Conservation (phyloP, 441 rosid genomes). For the Theobroma grandiflorum region DNA sequence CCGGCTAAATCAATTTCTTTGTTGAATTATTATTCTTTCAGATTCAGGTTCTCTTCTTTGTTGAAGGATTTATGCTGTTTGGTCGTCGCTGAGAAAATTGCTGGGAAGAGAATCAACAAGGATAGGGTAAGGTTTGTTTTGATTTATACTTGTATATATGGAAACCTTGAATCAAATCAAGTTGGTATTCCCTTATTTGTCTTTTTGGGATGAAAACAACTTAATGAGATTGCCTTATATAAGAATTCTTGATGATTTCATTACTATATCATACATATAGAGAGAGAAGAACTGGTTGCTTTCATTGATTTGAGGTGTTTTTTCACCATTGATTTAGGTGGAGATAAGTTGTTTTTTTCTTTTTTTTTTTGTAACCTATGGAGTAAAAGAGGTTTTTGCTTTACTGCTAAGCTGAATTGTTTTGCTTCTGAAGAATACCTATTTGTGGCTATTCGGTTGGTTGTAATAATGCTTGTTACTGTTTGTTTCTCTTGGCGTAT, state of each 20-base stretch:
- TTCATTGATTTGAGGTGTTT: background rate
- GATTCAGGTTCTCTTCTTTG: background rate
- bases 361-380: background rate
- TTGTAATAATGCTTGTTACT: background rate
- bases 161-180: background rate
- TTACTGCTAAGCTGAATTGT: slow-evolving; percentile 34
- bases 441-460: too few species aligned
- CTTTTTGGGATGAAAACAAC: background rate
- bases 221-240: too few species aligned
- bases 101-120: background rate
- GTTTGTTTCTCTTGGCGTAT: background rate
- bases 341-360: too few species aligned
- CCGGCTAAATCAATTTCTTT: background rate
- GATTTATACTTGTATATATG: background rate
- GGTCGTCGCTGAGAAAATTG: background rate
- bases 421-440: background rate
- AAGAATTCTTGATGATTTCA: background rate
- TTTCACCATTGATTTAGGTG: slow-evolving; percentile 22
- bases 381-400: slow-evolving; percentile 23
- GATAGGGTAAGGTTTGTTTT: background rate
- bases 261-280: background rate
- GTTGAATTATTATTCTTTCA: background rate
- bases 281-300: background rate
- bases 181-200: background rate
- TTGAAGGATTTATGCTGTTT: background rate